Percentiles rank a stretch among this genome's conserved stretches.
Conservation (phyloP, 2,329 filamentous ascomycete genomes). For the Penicillium verrucosum region DNA sequence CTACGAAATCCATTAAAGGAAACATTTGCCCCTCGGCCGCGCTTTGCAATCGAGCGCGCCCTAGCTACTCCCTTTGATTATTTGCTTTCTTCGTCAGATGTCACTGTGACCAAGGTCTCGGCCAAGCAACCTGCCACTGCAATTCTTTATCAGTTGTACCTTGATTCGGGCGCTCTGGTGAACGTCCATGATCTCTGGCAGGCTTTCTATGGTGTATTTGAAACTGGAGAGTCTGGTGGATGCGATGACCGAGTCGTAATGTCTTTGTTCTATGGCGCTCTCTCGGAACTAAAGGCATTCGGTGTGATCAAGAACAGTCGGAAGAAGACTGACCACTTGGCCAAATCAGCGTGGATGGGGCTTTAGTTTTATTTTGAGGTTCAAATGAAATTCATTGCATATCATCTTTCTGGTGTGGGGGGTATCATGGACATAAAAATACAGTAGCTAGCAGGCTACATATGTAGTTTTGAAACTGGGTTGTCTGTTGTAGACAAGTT, state of each 20-base stretch:
- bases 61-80: slow-evolving; percentile 60
- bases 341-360: slow-evolving; percentile 79
- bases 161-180: slow-evolving; percentile 60
- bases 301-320: slow-evolving; percentile 85
- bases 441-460: slow-evolving; percentile 6
- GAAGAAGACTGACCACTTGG: slow-evolving; percentile 88
- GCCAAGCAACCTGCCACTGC: slow-evolving; percentile 57
- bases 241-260: slow-evolving; percentile 45
- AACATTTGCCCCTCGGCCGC: slow-evolving; percentile 56
- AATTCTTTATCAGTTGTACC: slow-evolving; percentile 60
- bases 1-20: slow-evolving; percentile 56
- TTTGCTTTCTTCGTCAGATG: slow-evolving; percentile 50
- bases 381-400: slow-evolving; percentile 6
- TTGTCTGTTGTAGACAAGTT: background rate
- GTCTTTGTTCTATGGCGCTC: slow-evolving; percentile 76
- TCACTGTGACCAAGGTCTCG: slow-evolving; percentile 39
- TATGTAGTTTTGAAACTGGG: background rate
- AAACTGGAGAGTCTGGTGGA: slow-evolving; percentile 30
- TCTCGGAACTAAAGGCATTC: slow-evolving; percentile 80
- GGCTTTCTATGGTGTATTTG: slow-evolving; percentile 56
- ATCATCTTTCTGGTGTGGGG: slow-evolving; percentile 21
- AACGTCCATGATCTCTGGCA: slow-evolving; percentile 62
- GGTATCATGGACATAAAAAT: slow-evolving; percentile 32
- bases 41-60: slow-evolving; percentile 59
- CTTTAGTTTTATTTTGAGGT: slow-evolving; percentile 23